phyloP scores from a whole-genome alignment of 106 monocot genomes.

The Dendrobium nobile region DNA sequence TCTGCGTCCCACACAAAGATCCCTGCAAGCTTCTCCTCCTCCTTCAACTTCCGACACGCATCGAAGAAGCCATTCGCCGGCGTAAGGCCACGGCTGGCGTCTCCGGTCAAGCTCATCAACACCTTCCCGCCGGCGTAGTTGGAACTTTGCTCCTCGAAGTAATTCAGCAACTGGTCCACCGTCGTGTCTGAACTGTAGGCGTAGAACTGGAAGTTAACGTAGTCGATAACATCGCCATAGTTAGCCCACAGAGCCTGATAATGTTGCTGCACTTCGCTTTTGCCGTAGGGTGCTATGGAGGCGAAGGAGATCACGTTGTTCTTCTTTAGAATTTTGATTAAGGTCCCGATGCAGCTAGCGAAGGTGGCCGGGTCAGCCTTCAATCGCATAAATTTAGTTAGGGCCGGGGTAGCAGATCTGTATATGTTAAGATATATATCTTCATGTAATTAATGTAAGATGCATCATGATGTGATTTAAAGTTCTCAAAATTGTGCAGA shows the following conservation, averaged over 20 bases:
- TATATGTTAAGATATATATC: too few species aligned
- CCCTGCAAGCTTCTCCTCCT: constrained; percentile 13
- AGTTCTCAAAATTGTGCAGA: too few species aligned
- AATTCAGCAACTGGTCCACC: constrained; percentile 12
- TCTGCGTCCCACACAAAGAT: constrained; percentile 28
- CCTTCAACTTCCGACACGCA: constrained; percentile 12
- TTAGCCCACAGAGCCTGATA: constrained; percentile 22
- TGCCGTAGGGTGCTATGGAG: constrained; percentile 23
- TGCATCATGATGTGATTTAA: too few species aligned
- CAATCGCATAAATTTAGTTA: background rate
- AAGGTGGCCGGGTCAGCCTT: constrained; percentile 16
- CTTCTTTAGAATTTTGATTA: constrained; percentile 18
- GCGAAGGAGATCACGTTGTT: constrained; percentile 21
- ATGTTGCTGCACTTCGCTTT: constrained; percentile 7
- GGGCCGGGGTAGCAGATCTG: too few species aligned
- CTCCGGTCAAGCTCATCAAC: constrained; percentile 11
- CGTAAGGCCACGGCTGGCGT: constrained; percentile 8
- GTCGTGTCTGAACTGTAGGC: constrained; percentile 16
- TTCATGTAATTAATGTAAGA: too few species aligned
- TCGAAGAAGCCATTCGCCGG: constrained; percentile 22
- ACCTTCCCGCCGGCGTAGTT: constrained; percentile 21
- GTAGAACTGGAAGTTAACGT: constrained; percentile 34
- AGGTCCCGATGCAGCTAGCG: constrained; percentile 15
- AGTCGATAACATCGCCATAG: constrained; percentile 17
- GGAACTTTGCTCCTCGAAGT: constrained; percentile 11